phyloP scores from a whole-genome alignment of 257 asterid species.

The Solanum lycopersicoides region DNA sequence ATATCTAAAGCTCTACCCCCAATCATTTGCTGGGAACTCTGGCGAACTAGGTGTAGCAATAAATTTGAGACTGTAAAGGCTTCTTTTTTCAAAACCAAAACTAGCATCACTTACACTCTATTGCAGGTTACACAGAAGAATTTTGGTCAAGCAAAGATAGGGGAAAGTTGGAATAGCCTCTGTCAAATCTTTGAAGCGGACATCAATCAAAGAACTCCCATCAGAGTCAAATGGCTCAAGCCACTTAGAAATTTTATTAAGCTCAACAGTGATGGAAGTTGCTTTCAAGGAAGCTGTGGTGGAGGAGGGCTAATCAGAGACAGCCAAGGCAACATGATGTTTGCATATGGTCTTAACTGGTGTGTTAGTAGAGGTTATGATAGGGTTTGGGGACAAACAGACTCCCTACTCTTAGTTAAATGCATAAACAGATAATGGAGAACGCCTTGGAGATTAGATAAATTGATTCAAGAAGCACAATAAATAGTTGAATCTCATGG shows the following conservation, averaged over 20 bases:
- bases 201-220: not conserved
- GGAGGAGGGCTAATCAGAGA: not conserved
- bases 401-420: not conserved
- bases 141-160: not conserved
- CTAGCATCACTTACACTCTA: not conserved
- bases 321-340: not conserved
- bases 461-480: not conserved
- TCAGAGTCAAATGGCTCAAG: not conserved
- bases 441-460: not conserved
- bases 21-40: not conserved
- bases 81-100: no score
- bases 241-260: not conserved
- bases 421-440: not conserved
- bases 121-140: not conserved
- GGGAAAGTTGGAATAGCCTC: not conserved
- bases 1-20: not conserved
- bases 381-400: not conserved
- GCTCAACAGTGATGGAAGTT: not conserved
- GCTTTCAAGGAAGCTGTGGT: not conserved
- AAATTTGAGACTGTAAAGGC: not conserved
- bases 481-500: not conserved
- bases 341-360: not conserved
- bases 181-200: not conserved
- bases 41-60: not conserved
- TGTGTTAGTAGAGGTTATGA: not conserved